Evolutionary conservation across 2,329 filamentous ascomycete species (phyloP).

Genomic region (Calonectria hawksworthii): DNA sequence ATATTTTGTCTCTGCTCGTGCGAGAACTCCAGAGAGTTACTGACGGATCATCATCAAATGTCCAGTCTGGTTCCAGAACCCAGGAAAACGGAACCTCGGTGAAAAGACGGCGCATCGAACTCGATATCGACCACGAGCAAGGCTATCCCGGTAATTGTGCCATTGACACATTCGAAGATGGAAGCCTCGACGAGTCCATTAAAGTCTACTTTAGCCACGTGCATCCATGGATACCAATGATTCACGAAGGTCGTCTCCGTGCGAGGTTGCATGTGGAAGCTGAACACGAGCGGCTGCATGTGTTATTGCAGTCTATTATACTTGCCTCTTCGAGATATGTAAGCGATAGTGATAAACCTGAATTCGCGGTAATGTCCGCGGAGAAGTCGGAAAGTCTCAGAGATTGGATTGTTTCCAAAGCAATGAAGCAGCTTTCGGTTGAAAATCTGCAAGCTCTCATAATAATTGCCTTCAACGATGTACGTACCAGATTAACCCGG

Average conservation of each 20-base stretch:
- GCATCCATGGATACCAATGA: slow-evolving; percentile 57
- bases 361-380: neutral
- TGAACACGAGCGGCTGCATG: slow-evolving; percentile 42
- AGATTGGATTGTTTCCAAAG: slow-evolving; percentile 37
- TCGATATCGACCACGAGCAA: neutral
- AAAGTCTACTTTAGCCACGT: slow-evolving; percentile 53
- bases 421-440: slow-evolving; percentile 50
- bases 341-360: slow-evolving; percentile 35
- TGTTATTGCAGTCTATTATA: slow-evolving; percentile 53
- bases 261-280: slow-evolving; percentile 38
- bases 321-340: slow-evolving; percentile 45
- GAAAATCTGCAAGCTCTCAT: slow-evolving; percentile 54
- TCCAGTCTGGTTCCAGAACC: neutral
- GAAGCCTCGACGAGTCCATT: slow-evolving; percentile 41
- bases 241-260: slow-evolving; percentile 50
- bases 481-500: slow-evolving; percentile 24
- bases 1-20: slow-evolving; percentile 27
- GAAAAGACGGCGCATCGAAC: slow-evolving; percentile 27
- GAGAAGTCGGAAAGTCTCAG: slow-evolving; percentile 6
- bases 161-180: neutral
- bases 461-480: slow-evolving; percentile 55
- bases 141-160: neutral
- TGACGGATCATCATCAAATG: neutral
- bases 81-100: neutral
- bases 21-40: slow-evolving; percentile 27